Evolutionary conservation across 768 basidiomycete species (phyloP), one percentile per base, ranked within the genome.

Genomic region (Calocybe cyanea): DNA sequence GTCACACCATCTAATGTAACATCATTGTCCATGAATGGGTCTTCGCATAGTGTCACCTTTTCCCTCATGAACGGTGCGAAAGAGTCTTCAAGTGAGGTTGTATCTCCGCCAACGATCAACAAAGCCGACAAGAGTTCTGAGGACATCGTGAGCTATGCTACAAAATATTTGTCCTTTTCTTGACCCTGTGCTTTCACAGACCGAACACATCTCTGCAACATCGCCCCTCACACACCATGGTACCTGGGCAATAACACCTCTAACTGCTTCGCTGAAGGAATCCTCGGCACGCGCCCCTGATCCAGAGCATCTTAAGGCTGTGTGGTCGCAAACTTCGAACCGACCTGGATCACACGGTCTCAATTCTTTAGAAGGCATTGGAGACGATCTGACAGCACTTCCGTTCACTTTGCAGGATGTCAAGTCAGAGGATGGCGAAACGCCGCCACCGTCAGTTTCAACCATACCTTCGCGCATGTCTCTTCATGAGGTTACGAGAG

Each of bases 371-470:
- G 83, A 90, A 58, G 85, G 83, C 14, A 89, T 94, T 45, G 80
- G 81, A 20, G 89, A 92, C 57, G 92, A 93, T 57, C 69, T 90
- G 45, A 83, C 85, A 23, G 72, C 83, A 18, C 69, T 92, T 23
- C 88, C 89, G 9, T 87, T 87, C 63, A 84, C 85, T 4, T 61
- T 92, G 25, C 88, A 87, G 57, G 90, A 92, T 45, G 84, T 90
- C 41, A 92, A 91, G 60, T 87, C 87, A 9, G 89, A 91, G 59
- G 87, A 87, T 54, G 89, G 87, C 15, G 83, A 81, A 60, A 87
- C 86, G 2, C 85, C 87, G 2, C 87, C 87, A 11, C 81, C 85
- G 18, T 64, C 69, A 7, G 69, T 75, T 4, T 69, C 78, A 17
- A 66, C 76, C 20, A 70, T 77, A 18, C 76, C 86, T 19, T 83